These are phyloP conservation scores for Cudoniella acicularis DNA, from an alignment of 495 filamentous ascomycete genomes.

Conservation along the genomic window DNA sequence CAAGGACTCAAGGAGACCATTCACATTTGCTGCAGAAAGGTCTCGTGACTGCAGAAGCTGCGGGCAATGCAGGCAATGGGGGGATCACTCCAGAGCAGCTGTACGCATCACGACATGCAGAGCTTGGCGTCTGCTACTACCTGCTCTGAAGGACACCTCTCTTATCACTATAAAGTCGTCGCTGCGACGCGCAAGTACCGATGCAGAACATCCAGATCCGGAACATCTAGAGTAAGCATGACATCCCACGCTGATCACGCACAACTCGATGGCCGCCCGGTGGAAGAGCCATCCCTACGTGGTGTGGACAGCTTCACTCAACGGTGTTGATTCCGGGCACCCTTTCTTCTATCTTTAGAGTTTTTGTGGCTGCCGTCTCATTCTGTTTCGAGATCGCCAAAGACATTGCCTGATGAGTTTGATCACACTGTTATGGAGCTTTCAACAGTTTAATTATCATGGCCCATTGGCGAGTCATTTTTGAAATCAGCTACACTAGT, in stretches of 20 bases:
- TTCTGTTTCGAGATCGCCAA: neutral
- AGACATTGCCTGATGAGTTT: neutral
- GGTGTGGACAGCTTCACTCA: neutral
- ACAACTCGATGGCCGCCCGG: neutral
- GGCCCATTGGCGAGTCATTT: neutral
- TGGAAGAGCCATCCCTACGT: neutral
- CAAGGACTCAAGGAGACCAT: too few relatives aligned
- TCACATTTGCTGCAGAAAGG: neutral
- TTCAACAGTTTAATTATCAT: neutral
- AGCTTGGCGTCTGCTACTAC: neutral
- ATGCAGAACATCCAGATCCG: neutral
- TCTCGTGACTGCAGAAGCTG: neutral
- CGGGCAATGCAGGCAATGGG: neutral
- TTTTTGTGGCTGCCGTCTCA: neutral
- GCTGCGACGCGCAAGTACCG: neutral
- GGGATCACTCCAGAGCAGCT: neutral
- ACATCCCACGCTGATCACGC: constrained; percentile 1
- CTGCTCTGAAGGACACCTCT: neutral
- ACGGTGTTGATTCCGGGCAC: neutral
- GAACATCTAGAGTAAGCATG: neutral
- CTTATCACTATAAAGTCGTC: neutral
- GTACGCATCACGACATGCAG: neutral
- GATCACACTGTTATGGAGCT: neutral
- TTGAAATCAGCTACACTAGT: neutral
- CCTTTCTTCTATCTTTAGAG: neutral